phyloP scores from a whole-genome alignment of 345 rosid genomes.

The Murraya koenigii region DNA sequence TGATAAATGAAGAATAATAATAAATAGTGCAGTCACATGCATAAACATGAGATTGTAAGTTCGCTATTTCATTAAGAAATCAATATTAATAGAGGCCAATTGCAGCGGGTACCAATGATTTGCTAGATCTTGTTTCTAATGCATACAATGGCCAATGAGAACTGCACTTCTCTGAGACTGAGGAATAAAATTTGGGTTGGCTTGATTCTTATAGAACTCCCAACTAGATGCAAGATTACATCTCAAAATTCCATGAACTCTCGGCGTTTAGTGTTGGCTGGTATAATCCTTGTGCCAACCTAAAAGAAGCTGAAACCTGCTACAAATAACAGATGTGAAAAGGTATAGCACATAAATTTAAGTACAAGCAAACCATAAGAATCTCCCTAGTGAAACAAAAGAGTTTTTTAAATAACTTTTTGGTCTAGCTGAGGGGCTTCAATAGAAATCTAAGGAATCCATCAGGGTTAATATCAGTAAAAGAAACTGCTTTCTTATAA shows the following conservation, averaged over 20 bases:
- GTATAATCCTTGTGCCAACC: conserved; percentile 26
- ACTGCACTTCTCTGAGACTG: neutral
- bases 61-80: neutral
- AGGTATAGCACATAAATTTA: neutral
- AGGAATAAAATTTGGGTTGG: neutral
- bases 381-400: neutral
- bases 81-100: neutral
- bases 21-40: neutral
- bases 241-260: conserved; percentile 36
- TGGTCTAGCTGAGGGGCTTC: neutral
- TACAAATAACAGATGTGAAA: neutral
- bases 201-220: neutral
- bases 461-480: neutral
- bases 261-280: conserved; percentile 27
- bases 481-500: neutral
- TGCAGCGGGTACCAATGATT: neutral
- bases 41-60: neutral
- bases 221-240: neutral
- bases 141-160: neutral
- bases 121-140: neutral
- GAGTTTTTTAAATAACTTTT: neutral
- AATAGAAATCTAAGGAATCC: neutral
- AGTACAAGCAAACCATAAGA: neutral
- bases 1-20: neutral
- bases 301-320: conserved; percentile 33